Conservation (phyloP, 352 stramenopile species). For the Pythium pyrilobum region DNA sequence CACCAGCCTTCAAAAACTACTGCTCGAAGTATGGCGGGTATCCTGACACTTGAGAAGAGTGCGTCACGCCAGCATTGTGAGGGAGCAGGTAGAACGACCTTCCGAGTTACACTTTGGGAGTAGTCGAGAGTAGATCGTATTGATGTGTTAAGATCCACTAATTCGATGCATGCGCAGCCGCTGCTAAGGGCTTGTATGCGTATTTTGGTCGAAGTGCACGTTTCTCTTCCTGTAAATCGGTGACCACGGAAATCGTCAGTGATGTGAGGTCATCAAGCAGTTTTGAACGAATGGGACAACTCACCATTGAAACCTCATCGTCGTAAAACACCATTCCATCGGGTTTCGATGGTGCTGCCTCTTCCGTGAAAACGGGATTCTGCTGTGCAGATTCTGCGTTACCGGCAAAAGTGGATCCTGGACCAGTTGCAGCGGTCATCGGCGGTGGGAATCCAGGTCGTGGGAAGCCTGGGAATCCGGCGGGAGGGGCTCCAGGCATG, state of each 20-base stretch:
- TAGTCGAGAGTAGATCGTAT: conserved; percentile 16
- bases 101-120: conserved; percentile 6
- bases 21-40: conserved; percentile 87
- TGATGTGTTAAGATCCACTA: conserved; percentile 16
- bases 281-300: too few species aligned
- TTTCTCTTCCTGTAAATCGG: conserved; percentile 59
- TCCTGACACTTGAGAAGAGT: conserved; percentile 29
- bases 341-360: conserved; percentile 15
- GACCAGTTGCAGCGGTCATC: neutral
- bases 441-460: conserved; percentile 7
- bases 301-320: conserved; percentile 23
- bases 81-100: neutral
- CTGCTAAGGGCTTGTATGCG: conserved; percentile 45
- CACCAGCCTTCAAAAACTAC: conserved; percentile 63
- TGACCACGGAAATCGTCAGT: neutral
- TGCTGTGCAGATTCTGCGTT: too few species aligned
- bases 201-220: conserved; percentile 74
- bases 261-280: neutral
- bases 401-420: neutral
- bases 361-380: neutral
- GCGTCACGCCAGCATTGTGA: neutral
- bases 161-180: conserved; percentile 10
- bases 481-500: neutral
- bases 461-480: conserved; percentile 9
- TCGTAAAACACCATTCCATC: conserved; percentile 26